phyloP scores from a whole-genome alignment of 768 basidiomycete species.

The Myochromella boudieri region DNA sequence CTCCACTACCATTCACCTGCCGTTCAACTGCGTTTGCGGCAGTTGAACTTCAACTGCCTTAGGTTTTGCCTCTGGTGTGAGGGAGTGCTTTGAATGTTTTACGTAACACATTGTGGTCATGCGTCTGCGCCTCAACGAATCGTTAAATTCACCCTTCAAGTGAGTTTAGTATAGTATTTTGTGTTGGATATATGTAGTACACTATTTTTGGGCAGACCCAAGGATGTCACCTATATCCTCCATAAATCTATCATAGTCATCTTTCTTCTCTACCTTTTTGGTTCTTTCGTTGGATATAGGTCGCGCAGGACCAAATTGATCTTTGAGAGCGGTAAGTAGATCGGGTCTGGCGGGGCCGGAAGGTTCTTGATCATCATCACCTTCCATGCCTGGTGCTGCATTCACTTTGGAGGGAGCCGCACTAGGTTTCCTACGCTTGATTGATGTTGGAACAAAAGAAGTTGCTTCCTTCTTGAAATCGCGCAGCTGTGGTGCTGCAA shows the following conservation, averaged over 20 bases:
- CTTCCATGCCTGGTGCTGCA: slow-evolving; percentile 60
- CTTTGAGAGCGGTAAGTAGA: slow-evolving; percentile 59
- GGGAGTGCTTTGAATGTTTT: too few species aligned
- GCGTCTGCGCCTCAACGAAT: too few species aligned
- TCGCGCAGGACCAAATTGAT: slow-evolving; percentile 52
- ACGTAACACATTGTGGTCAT: background rate
- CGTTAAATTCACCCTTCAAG: too few species aligned
- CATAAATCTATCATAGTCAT: slow-evolving; percentile 76
- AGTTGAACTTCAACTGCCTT: too few species aligned
- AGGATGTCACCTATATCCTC: slow-evolving; percentile 76
- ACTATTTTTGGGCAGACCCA: slow-evolving; percentile 24
- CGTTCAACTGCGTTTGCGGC: too few species aligned
- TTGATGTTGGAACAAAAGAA: slow-evolving; percentile 80
- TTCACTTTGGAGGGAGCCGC: slow-evolving; percentile 46
- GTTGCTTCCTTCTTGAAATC: slow-evolving; percentile 96
- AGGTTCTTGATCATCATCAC: slow-evolving; percentile 25
- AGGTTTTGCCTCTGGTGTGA: too few species aligned
- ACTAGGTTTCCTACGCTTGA: slow-evolving; percentile 71
- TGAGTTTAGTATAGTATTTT: too few species aligned
- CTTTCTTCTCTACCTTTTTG: slow-evolving; percentile 36
- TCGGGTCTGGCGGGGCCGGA: slow-evolving; percentile 56
- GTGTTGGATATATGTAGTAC: too few species aligned
- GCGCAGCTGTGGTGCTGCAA: slow-evolving; percentile 83
- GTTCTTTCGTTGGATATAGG: slow-evolving; percentile 20
- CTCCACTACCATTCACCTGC: too few species aligned